Evolutionary conservation across 2,329 filamentous ascomycete species (phyloP), one percentile per base, ranked within the genome.

Genomic region (Calonectria hongkongensis): DNA sequence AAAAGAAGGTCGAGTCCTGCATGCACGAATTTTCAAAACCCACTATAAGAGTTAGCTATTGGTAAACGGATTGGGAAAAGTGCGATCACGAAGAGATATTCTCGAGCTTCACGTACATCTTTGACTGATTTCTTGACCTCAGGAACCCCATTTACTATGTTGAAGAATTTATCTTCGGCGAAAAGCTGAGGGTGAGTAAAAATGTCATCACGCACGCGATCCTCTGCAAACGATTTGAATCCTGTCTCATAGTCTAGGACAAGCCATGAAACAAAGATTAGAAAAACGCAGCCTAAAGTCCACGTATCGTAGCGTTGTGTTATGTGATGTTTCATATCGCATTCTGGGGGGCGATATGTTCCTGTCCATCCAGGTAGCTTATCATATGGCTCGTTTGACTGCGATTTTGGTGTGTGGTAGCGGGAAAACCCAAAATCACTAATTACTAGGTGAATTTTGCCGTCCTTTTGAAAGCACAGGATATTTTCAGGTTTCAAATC

Each of bases 391-490:
- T 68, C 69, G 2, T 62, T 60, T 18, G 71, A 70, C 4, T 39
- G 36, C 0, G 71, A 73, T 6, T 70, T 5, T 2, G 36, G 18
- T 15, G 39, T 58, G 54, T 73, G 56, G 15, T 70, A 73, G 3
- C 25, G 71, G 0, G 71, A 66, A 3, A 73, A 13, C 8, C 71
- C 71, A 39, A 73, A 73, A 62, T 73, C 71, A 51, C 67, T 66
- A 33, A 73, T 70, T 1, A 70, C 67, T 0, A 73, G 54, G 2
- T 47, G 60, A 0, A 33, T 12, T 9, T 64, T 45, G 2, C 43
- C 60, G 12, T 48, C 39, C 4, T 30, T 48, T 6, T 36, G 1
- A 27, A 64, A 64, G 12, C 43, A 64, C 2, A 64, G 12, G 16
- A 64, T 64, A 21, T 64, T 64, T 12, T 64, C 60, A 3, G 60